These are phyloP conservation scores for Parasitella parasitica DNA, from an alignment of 371 early-diverging fungal genomes.

Conservation along the genomic window DNA sequence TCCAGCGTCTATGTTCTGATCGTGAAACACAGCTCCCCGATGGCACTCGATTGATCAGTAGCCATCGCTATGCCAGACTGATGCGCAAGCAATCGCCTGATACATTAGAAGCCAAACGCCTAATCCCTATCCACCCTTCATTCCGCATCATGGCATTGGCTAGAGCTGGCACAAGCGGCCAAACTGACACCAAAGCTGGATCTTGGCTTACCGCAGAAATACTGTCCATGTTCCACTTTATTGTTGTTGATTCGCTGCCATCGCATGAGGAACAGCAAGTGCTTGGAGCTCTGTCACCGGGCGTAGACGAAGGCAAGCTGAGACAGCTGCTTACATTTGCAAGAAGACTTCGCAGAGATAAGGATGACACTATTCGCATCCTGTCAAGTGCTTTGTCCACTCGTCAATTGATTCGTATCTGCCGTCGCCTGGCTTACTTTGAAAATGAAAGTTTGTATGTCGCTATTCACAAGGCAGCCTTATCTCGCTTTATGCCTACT, in stretches of 20 bases:
- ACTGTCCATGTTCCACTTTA: conserved; percentile 72
- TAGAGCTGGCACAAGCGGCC: conserved; percentile 53
- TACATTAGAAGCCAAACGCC: conserved; percentile 47
- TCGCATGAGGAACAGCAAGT: conserved; percentile 65
- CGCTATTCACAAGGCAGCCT: conserved; percentile 72
- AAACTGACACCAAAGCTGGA: conserved; percentile 48
- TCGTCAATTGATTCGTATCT: conserved; percentile 78
- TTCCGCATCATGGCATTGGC: conserved; percentile 81
- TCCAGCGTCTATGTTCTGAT: conserved; percentile 70
- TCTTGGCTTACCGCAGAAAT: conserved; percentile 76
- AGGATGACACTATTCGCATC: conserved; percentile 65
- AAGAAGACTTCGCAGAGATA: conserved; percentile 61
- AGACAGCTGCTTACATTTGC: conserved; percentile 63
- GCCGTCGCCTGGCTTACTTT: conserved; percentile 68
- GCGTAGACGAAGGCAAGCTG: conserved; percentile 58
- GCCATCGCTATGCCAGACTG: conserved; percentile 58
- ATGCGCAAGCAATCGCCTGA: conserved; percentile 47
- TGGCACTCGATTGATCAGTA: conserved; percentile 64
- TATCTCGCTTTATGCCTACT: conserved; percentile 76
- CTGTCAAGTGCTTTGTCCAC: conserved; percentile 69
- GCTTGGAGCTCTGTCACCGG: conserved; percentile 62
- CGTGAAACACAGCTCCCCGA: conserved; percentile 77
- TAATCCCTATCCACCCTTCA: conserved; percentile 70
- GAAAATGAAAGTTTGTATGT: conserved; percentile 68
- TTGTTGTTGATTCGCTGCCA: conserved; percentile 68